These are phyloP conservation scores for Alternaria sp. DNA, from an alignment of 2,329 filamentous ascomycete species.

Conservation along the genomic window DNA sequence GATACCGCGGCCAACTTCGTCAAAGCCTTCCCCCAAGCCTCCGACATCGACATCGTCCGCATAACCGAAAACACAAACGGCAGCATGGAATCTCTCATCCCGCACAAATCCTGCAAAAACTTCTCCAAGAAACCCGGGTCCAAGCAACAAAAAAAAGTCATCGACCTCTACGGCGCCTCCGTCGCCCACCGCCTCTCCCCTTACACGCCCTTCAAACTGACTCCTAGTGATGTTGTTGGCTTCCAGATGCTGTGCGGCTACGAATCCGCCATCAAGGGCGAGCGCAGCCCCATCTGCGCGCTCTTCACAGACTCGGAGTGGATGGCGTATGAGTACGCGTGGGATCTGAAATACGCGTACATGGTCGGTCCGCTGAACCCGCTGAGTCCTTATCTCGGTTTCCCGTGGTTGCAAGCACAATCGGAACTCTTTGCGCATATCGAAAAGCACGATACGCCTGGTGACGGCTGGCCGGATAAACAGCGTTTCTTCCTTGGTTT, in stretches of 20 bases:
- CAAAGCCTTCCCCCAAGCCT: slow-evolving; percentile 35
- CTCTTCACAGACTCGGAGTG: slow-evolving; percentile 68
- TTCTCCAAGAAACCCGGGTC: slow-evolving; percentile 42
- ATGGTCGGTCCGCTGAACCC: slow-evolving; percentile 69
- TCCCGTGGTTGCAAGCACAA: slow-evolving; percentile 70
- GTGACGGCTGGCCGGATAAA: slow-evolving; percentile 44
- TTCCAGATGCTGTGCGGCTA: slow-evolving; percentile 71
- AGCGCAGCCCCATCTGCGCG: slow-evolving; percentile 62
- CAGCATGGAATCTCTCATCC: slow-evolving; percentile 40
- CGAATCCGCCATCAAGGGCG: slow-evolving; percentile 66
- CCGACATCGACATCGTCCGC: slow-evolving; percentile 43
- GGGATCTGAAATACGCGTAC: slow-evolving; percentile 68
- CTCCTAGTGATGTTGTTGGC: slow-evolving; percentile 65
- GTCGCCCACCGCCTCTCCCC: slow-evolving; percentile 33
- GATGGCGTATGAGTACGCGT: slow-evolving; percentile 69
- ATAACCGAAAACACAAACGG: slow-evolving; percentile 38
- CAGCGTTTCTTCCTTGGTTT: slow-evolving; percentile 71
- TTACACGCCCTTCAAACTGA: slow-evolving; percentile 62
- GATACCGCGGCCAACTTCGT: slow-evolving; percentile 44
- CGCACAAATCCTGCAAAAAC: slow-evolving; percentile 44
- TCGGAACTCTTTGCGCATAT: slow-evolving; percentile 45
- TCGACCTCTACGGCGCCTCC: slow-evolving; percentile 34
- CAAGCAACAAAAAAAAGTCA: slow-evolving; percentile 38
- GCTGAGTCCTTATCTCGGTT: slow-evolving; percentile 64
- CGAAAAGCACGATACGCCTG: slow-evolving; percentile 47